Evolutionary conservation across 2,329 filamentous ascomycete genomes (phyloP).

Genomic region (Periconia sp.): DNA sequence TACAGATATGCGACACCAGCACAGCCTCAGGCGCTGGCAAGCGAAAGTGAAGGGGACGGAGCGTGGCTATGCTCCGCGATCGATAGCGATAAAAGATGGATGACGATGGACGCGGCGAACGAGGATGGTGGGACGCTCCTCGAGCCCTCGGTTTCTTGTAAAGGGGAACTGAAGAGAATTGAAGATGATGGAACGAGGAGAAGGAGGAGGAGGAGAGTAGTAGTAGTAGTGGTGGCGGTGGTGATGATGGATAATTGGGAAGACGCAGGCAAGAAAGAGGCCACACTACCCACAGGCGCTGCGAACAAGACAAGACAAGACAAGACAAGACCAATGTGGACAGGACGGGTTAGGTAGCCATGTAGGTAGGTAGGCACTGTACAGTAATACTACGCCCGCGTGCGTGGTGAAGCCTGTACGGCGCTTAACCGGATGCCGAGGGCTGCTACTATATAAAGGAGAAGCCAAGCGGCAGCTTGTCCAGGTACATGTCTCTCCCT

Average conservation of each 20-base stretch:
- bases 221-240: no score
- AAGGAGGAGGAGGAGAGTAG: no score
- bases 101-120: no score
- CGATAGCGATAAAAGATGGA: no score
- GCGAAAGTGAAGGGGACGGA: conserved; percentile 19
- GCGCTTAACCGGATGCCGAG: conserved; percentile 31
- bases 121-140: not conserved
- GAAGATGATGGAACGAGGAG: no score
- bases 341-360: not conserved
- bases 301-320: no score
- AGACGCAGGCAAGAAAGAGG: conserved; percentile 2
- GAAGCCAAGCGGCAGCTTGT: conserved; percentile 22
- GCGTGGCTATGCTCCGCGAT: conserved; percentile 27
- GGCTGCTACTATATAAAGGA: conserved; percentile 27
- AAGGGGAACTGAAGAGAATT: no score
- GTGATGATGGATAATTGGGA: not conserved
- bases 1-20: conserved; percentile 32
- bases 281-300: conserved; percentile 4
- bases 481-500: not conserved
- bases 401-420: conserved; percentile 18
- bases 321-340: no score
- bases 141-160: no score
- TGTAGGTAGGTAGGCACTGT: not conserved
- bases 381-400: conserved; percentile 1
- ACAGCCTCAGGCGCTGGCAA: conserved; percentile 36